Evolutionary conservation across 2,329 filamentous ascomycete genomes (phyloP).

Genomic region (Ophiostoma triangulosporum): DNA sequence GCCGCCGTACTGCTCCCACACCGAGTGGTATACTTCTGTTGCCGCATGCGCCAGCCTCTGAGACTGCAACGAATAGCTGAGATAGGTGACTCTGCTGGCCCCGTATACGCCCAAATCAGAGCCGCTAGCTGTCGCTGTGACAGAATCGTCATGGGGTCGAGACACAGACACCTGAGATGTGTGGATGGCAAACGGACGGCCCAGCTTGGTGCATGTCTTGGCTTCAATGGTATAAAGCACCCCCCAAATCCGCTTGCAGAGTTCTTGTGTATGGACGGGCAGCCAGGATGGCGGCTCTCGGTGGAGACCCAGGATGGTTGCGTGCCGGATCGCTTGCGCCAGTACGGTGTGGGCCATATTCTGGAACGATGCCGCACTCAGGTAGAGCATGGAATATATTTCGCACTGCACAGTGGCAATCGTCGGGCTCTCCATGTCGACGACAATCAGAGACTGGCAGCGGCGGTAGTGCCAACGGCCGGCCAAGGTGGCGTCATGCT

Average conservation of each 20-base stretch:
- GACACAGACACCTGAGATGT: constrained; percentile 22
- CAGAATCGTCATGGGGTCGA: constrained; percentile 22
- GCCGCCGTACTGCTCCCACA: background rate
- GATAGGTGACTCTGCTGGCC: background rate
- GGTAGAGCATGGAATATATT: constrained; percentile 29
- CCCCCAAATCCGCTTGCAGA: constrained; percentile 40
- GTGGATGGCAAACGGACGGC: constrained; percentile 28
- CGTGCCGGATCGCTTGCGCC: constrained; percentile 29
- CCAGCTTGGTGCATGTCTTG: constrained; percentile 32
- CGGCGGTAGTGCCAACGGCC: constrained; percentile 34
- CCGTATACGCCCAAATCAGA: background rate
- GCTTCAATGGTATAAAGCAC: constrained; percentile 33
- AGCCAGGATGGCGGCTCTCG: constrained; percentile 18
- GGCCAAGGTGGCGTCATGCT: constrained; percentile 26
- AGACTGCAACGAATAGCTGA: background rate
- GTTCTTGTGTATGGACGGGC: constrained; percentile 23
- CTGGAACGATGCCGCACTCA: constrained; percentile 33
- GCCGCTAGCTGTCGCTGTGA: background rate
- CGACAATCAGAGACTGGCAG: constrained; percentile 28
- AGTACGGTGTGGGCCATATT: constrained; percentile 32
- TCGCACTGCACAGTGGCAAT: constrained; percentile 35
- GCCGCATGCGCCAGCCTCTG: background rate
- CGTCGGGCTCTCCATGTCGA: constrained; percentile 33
- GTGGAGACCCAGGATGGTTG: constrained; percentile 13
- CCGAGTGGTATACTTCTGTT: background rate